Evolutionary conservation across 2,329 filamentous ascomycete genomes (phyloP).

Genomic region (Fusarium bulbicola): DNA sequence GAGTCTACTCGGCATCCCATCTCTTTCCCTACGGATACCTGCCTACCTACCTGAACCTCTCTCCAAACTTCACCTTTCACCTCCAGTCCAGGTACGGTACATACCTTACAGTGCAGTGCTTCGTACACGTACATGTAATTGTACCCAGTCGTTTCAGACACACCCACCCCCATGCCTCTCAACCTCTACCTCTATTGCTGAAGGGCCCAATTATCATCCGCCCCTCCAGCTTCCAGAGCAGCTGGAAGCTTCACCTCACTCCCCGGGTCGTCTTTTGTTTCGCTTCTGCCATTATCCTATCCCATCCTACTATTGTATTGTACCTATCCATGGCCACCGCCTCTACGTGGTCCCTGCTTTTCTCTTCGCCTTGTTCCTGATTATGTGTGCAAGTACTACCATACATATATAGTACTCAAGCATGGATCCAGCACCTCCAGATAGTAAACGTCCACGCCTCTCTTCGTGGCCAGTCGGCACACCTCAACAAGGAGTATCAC

Average conservation of each 20-base stretch:
- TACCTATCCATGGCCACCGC: constrained; percentile 46
- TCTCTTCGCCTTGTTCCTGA: constrained; percentile 48
- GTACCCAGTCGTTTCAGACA: constrained; percentile 45
- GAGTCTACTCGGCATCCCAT: constrained; percentile 32
- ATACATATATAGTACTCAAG: constrained; percentile 54
- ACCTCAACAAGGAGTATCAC: constrained; percentile 58
- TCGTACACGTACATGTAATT: constrained; percentile 42
- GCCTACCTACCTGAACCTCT: constrained; percentile 23
- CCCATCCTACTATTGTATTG: constrained; percentile 5
- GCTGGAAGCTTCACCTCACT: constrained; percentile 44
- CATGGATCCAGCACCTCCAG: constrained; percentile 69
- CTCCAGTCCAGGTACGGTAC: constrained; percentile 1
- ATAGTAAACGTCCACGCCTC: constrained; percentile 68
- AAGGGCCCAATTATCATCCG: constrained; percentile 45
- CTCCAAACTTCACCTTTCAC: constrained; percentile 35
- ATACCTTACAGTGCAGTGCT: constrained; percentile 37
- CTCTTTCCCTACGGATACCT: constrained; percentile 14
- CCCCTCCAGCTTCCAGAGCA: constrained; percentile 41
- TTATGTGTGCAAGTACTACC: constrained; percentile 49
- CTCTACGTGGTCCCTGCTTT: constrained; percentile 52
- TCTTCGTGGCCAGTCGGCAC: constrained; percentile 59
- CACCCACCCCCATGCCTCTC: constrained; percentile 46
- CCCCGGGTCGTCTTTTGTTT: constrained; percentile 41
- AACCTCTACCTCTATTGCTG: constrained; percentile 43
- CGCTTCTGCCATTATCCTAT: constrained; percentile 40